Evolutionary conservation across 805 yeast species (phyloP).

Genomic region (Saturnispora sekii): DNA sequence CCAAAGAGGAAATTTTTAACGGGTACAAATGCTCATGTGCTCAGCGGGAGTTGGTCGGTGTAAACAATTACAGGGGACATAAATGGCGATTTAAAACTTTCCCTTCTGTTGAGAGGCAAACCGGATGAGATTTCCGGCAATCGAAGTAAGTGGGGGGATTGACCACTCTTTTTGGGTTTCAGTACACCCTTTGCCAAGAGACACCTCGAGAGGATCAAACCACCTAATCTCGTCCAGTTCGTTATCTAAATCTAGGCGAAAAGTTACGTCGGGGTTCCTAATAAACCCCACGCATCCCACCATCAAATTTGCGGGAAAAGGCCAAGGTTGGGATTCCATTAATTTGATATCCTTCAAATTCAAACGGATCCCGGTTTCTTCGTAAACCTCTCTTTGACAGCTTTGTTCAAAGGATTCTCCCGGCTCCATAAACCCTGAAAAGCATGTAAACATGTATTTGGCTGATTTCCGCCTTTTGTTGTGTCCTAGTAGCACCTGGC

Average conservation of each 20-base stretch:
- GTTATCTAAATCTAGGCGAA: constrained; percentile 60
- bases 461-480: constrained; percentile 31
- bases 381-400: constrained; percentile 85
- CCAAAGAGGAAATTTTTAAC: not conserved
- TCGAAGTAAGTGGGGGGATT: constrained; percentile 6
- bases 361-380: constrained; percentile 77
- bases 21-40: no score
- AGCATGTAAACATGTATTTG: constrained; percentile 54
- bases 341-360: constrained; percentile 44
- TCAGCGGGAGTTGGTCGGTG: no score
- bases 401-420: constrained; percentile 88
- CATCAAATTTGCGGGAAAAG: constrained; percentile 90
- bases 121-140: constrained; percentile 5
- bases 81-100: not conserved
- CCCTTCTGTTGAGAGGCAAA: not conserved
- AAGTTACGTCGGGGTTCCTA: constrained; percentile 49
- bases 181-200: constrained; percentile 27
- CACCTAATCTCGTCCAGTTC: constrained; percentile 82
- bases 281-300: constrained; percentile 81
- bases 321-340: constrained; percentile 90
- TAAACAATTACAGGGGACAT: no score
- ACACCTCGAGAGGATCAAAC: constrained; percentile 45
- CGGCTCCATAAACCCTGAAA: constrained; percentile 96
- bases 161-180: not conserved
- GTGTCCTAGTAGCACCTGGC: constrained; percentile 60